Evolutionary conservation across 2,329 filamentous ascomycete genomes (phyloP).

Genomic region (Apiospora aurea): DNA sequence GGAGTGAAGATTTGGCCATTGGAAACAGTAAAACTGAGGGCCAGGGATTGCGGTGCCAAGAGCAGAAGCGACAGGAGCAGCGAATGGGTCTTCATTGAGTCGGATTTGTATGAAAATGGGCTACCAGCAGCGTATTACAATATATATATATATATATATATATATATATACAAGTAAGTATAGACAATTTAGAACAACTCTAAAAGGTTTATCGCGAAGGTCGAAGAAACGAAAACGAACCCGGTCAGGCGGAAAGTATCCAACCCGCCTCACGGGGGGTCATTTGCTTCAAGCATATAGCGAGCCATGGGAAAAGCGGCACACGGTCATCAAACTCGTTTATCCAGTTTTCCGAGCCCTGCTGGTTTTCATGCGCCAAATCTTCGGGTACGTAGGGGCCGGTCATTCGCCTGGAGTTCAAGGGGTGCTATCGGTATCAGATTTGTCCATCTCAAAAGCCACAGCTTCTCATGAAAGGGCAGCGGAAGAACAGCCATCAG

Average conservation of each 20-base stretch:
- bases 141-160: too few relatives aligned
- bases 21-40: conserved; percentile 61
- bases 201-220: neutral
- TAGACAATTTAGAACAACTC: neutral
- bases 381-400: neutral
- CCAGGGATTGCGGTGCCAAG: conserved; percentile 27
- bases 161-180: neutral
- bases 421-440: conserved; percentile 6
- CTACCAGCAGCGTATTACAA: conserved; percentile 4
- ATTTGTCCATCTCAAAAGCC: neutral
- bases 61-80: neutral
- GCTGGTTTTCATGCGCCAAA: neutral
- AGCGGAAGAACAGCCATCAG: neutral
- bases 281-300: neutral
- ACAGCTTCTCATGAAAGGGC: neutral
- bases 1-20: conserved; percentile 75
- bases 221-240: neutral
- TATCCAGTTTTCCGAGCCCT: neutral
- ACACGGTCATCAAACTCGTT: neutral
- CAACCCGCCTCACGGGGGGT: neutral
- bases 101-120: neutral
- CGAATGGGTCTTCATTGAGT: neutral
- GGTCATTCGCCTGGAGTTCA: neutral
- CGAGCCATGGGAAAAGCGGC: conserved; percentile 16
- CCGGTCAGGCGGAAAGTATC: neutral